Evolutionary conservation across 2,329 filamentous ascomycete genomes (phyloP).

Genomic region (Neurospora crassa): DNA sequence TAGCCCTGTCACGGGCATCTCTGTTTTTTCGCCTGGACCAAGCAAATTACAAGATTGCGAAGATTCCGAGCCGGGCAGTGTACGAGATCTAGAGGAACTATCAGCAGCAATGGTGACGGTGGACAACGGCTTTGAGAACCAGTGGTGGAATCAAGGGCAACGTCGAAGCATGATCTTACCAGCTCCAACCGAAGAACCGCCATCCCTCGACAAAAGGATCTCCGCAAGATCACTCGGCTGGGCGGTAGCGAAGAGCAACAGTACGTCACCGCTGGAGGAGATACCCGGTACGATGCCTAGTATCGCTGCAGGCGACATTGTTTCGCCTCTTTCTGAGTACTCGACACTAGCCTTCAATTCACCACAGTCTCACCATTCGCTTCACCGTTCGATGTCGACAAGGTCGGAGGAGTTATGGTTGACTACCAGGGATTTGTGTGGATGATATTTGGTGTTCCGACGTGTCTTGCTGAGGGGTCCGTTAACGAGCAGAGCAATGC

Average conservation of each 20-base stretch:
- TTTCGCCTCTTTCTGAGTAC: conserved; percentile 30
- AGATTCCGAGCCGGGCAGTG: conserved; percentile 26
- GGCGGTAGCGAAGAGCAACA: conserved; percentile 16
- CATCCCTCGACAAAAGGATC: conserved; percentile 5
- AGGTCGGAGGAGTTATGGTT: conserved; percentile 31
- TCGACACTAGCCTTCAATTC: conserved; percentile 14
- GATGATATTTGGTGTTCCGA: background rate
- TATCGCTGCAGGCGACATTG: conserved; percentile 14
- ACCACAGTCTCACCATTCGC: conserved; percentile 9
- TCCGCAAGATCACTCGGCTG: conserved; percentile 20
- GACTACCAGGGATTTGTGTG: conserved; percentile 2
- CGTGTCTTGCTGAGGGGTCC: no score
- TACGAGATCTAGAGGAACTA: conserved; percentile 36
- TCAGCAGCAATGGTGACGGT: conserved; percentile 46
- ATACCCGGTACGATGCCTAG: background rate
- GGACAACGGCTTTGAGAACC: conserved; percentile 48
- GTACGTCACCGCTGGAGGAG: background rate
- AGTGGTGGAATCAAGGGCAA: conserved; percentile 45
- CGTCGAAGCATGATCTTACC: conserved; percentile 19
- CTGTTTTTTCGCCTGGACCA: conserved; percentile 16
- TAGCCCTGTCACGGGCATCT: conserved; percentile 15
- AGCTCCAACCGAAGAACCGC: conserved; percentile 6
- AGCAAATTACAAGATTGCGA: conserved; percentile 11
- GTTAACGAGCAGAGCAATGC: no score
- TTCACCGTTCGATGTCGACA: conserved; percentile 28